phyloP scores from a whole-genome alignment of 2,329 filamentous ascomycete genomes.

The Aspergillus hortae region DNA sequence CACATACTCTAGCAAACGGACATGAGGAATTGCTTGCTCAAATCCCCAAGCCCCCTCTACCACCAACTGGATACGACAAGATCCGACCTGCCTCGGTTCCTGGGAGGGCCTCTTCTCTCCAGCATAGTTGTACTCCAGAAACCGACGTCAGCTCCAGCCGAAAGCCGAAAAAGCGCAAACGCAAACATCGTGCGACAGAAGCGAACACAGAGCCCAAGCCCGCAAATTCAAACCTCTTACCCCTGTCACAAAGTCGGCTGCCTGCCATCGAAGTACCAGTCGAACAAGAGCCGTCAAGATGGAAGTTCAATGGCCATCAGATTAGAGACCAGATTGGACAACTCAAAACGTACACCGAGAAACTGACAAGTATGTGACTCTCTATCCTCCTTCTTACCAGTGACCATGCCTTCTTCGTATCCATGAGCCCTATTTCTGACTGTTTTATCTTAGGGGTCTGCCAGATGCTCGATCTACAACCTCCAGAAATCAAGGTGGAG shows the following conservation, averaged over 20 bases:
- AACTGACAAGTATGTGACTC: conserved; percentile 18
- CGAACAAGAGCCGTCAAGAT: conserved; percentile 12
- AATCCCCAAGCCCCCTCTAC: neutral
- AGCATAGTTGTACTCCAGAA: neutral
- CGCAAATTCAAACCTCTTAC: conserved; percentile 18
- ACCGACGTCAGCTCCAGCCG: neutral
- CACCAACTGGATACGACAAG: neutral
- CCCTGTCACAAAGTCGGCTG: conserved; percentile 17
- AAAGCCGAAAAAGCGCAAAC: neutral
- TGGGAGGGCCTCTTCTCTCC: neutral
- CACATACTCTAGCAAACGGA: conserved; percentile 1
- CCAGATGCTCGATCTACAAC: conserved; percentile 18
- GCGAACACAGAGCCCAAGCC: neutral
- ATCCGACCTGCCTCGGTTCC: neutral
- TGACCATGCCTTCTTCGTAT: neutral
- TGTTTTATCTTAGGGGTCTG: conserved; percentile 17
- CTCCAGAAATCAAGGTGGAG: conserved; percentile 16
- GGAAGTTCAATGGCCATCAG: conserved; percentile 13
- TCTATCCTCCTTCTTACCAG: neutral
- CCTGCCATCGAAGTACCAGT: conserved; percentile 7
- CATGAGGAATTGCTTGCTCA: conserved; percentile 2
- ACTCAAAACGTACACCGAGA: conserved; percentile 8
- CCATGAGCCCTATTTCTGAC: neutral
- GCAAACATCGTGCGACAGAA: neutral
- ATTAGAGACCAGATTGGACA: conserved; percentile 11